A percentile compares a stretch with the other conserved stretches of the same genome.
phyloP scores from a whole-genome alignment of 345 rosid genomes.

The Cardiospermum halicacabum region DNA sequence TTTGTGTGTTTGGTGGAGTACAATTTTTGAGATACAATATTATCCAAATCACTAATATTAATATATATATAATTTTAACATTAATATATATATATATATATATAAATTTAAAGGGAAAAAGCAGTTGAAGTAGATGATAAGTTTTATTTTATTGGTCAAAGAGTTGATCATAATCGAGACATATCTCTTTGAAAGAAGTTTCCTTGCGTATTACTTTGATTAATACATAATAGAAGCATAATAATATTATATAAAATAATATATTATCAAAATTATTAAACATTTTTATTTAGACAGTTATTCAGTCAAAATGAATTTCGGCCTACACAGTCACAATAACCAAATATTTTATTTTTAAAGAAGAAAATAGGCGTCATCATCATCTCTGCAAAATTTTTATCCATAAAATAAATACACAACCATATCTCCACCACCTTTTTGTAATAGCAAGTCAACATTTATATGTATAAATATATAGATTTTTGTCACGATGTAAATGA shows the following conservation, averaged over 20 bases:
- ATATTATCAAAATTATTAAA: neutral
- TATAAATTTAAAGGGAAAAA: neutral
- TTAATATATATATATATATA: neutral
- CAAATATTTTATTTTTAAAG: too few relatives aligned
- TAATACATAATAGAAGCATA: too few relatives aligned
- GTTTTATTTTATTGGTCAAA: neutral
- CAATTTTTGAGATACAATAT: neutral
- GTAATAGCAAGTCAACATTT: too few relatives aligned
- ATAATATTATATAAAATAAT: too few relatives aligned
- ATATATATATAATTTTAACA: neutral
- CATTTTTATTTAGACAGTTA: neutral
- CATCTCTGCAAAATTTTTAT: too few relatives aligned
- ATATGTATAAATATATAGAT: too few relatives aligned
- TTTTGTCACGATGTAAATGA: too few relatives aligned
- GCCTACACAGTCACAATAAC: too few relatives aligned
- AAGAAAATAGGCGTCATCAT: too few relatives aligned
- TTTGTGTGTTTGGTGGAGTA: slow-evolving; percentile 3
- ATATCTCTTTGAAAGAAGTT: neutral
- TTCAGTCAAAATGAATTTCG: neutral
- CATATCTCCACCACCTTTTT: too few relatives aligned
- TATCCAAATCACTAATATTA: neutral
- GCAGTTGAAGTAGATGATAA: neutral
- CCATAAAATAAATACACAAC: too few relatives aligned
- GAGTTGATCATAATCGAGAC: neutral
- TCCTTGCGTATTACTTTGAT: neutral